Conservation (phyloP, 139 green algal species). For the Nannochloris sp. region DNA sequence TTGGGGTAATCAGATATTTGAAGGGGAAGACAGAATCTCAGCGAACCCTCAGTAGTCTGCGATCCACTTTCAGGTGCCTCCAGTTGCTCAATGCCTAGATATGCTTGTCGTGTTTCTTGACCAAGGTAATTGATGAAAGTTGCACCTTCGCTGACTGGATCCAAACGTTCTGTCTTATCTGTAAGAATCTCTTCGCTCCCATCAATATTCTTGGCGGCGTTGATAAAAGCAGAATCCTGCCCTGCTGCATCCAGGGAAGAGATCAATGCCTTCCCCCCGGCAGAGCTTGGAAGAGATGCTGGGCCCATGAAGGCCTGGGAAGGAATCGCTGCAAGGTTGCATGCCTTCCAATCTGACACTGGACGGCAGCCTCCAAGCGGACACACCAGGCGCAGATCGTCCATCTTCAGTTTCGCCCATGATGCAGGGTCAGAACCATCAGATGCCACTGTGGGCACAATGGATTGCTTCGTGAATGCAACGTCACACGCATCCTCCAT, state of each 20-base stretch:
- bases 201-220: not conserved
- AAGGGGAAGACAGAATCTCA: not conserved
- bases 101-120: not conserved
- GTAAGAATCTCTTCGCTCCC: not conserved
- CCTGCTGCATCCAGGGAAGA: slow-evolving; percentile 4
- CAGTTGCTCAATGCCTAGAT: not conserved
- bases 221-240: slow-evolving; percentile 3
- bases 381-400: slow-evolving; percentile 20
- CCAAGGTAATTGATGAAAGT: slow-evolving; percentile 14
- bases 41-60: no score
- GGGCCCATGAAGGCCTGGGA: slow-evolving; percentile 18
- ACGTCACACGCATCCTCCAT: slow-evolving; percentile 41
- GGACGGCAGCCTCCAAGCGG: slow-evolving; percentile 18
- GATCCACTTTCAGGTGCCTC: no score
- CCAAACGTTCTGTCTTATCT: slow-evolving; percentile 1
- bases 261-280: slow-evolving; percentile 8
- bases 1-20: not conserved
- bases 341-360: slow-evolving; percentile 10
- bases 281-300: slow-evolving; percentile 18
- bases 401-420: slow-evolving; percentile 19
- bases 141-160: not conserved
- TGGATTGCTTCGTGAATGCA: slow-evolving; percentile 39
- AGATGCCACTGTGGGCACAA: slow-evolving; percentile 4
- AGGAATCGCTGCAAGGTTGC: slow-evolving; percentile 17
- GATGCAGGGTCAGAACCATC: slow-evolving; percentile 4